Conservation (phyloP, 2,329 filamentous ascomycete species). For the Cryphonectria japonica region DNA sequence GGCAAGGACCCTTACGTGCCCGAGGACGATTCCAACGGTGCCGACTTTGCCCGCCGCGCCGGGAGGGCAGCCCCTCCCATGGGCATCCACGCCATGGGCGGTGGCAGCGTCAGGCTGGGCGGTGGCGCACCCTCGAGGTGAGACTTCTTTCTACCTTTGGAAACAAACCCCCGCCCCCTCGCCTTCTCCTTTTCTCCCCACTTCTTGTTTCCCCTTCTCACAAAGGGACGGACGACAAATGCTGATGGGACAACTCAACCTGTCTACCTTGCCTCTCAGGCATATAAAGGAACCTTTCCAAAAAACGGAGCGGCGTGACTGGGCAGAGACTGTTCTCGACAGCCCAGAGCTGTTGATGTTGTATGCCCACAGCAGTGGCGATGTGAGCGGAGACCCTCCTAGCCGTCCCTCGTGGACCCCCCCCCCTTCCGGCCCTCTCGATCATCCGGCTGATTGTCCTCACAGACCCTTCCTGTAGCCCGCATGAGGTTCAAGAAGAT, state of each 20-base stretch:
- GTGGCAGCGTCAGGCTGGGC: slow-evolving; percentile 27
- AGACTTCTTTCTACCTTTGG: neutral
- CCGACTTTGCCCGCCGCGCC: slow-evolving; percentile 37
- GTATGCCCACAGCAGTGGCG: slow-evolving; percentile 56
- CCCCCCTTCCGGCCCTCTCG: neutral
- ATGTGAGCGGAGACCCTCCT: slow-evolving; percentile 48
- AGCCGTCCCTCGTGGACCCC: neutral
- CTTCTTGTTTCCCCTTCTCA: neutral
- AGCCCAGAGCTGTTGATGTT: slow-evolving; percentile 63
- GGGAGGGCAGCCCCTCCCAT: neutral
- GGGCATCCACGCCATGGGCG: slow-evolving; percentile 28
- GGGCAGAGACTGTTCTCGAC: slow-evolving; percentile 59
- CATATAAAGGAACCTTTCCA: slow-evolving; percentile 45
- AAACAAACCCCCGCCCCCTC: neutral
- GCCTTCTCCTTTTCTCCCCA: too few species aligned
- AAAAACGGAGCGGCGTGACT: slow-evolving; percentile 48
- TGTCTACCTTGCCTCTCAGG: neutral
- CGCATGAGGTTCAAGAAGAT: slow-evolving; percentile 60
- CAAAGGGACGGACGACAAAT: neutral
- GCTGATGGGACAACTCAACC: slow-evolving; percentile 22
- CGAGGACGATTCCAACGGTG: slow-evolving; percentile 39
- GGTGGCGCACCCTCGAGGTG: slow-evolving; percentile 9
- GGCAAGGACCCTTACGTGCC: slow-evolving; percentile 58
- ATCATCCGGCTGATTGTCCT: neutral
- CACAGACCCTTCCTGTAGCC: slow-evolving; percentile 59